Evolutionary conservation across 1,284 basidiomycete species (phyloP), one percentile per base, ranked within the genome.

Genomic region (Afroboletus lepidellus): DNA sequence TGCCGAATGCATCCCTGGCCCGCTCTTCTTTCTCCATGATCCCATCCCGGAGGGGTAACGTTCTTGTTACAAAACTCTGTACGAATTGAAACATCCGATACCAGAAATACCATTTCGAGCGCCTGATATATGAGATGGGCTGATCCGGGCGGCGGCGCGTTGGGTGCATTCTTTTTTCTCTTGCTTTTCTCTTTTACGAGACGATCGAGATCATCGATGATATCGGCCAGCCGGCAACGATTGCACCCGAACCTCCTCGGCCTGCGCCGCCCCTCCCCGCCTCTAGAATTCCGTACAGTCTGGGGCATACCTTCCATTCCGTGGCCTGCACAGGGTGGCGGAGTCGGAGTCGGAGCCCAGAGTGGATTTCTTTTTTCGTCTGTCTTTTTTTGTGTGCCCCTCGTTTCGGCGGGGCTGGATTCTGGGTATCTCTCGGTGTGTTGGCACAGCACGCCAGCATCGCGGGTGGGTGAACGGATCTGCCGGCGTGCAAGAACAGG

Each of bases 1-100:
- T 53, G 44, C 50, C 48, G 67, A 56, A 60, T 67, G 46, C 60
- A 62, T 57, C 46, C 33, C 20, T 18, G n/a, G n/a, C n/a, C 43
- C 46, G 34, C 9, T 33, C 36, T 54, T 54, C 37, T 11, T 42
- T 54, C 30, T 46, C 34, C 42, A 53, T 45, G 30, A 24, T 29
- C 27, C 32, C 57, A 57, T 52, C 41, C 41, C 55, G 46, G 57
- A 46, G 46, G 41, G 44, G 46, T 7, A 32, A 33, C 41, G 25
- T 46, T 57, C 48, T 59, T 62, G 57, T 59, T 33, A 32, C 48
- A 51, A 16, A 48, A 46, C 29, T 47, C 20, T 48, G 61, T 59
- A 60, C 29, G 56, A 50, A 62, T 46, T 15, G 51, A 64, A 63
- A 49, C 58, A 41, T 32, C 45, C 44, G 46, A 60, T 60, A 47